Conservation (phyloP, 78 protist species). For the Monocercomonoides exilis region DNA sequence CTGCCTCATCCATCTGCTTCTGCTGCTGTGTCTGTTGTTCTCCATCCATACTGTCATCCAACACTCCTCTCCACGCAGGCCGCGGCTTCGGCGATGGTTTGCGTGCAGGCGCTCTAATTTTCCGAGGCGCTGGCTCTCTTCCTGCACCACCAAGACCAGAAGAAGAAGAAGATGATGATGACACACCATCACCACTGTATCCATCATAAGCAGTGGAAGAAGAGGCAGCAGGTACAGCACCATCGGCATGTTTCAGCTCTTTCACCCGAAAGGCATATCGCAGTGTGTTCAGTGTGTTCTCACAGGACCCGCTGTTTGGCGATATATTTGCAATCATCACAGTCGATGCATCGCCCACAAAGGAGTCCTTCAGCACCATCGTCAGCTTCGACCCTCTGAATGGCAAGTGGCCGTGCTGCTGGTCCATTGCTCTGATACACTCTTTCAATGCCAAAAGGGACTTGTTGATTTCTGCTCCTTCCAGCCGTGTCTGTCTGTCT, state of each 20-base stretch:
- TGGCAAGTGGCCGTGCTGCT: slow-evolving; percentile 58
- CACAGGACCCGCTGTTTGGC: slow-evolving; percentile 58
- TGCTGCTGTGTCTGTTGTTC: no score
- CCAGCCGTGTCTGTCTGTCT: slow-evolving; percentile 75
- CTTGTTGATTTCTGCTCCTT: slow-evolving; percentile 88
- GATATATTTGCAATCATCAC: slow-evolving; percentile 81
- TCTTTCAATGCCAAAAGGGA: slow-evolving; percentile 84
- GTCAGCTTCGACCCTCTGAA: slow-evolving; percentile 77
- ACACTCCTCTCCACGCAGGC: no score
- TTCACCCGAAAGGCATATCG: slow-evolving; percentile 84
- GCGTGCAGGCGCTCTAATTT: no score
- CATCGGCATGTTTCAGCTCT: not conserved
- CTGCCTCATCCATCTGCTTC: no score
- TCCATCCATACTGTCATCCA: no score
- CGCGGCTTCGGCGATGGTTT: no score
- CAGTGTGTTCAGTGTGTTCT: slow-evolving; percentile 83
- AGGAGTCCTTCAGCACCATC: slow-evolving; percentile 72
- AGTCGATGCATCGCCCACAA: slow-evolving; percentile 69
- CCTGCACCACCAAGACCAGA: no score
- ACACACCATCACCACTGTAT: no score
- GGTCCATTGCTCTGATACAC: slow-evolving; percentile 83
- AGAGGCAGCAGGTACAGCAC: no score
- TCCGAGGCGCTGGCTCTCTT: no score
- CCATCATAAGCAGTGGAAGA: no score
- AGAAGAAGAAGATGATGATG: no score